Conservation (phyloP, 768 basidiomycete genomes). For the Termitomyces sp. region DNA sequence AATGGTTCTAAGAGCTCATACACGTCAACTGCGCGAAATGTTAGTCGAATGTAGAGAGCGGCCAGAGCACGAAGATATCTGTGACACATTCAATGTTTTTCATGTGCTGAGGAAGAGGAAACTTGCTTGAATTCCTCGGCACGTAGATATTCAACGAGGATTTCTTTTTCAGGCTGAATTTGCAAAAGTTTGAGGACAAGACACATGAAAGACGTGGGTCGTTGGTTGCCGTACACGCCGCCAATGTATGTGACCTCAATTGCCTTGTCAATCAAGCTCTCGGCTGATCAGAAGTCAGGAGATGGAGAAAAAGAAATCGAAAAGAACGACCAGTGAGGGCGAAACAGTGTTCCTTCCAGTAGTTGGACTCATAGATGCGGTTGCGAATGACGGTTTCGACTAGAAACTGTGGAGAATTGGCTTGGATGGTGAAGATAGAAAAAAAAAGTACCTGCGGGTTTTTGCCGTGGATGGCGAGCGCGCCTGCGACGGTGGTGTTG, state of each 20-base stretch:
- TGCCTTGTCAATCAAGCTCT: slow-evolving; percentile 89
- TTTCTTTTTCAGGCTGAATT: slow-evolving; percentile 97
- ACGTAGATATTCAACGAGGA: slow-evolving; percentile 87
- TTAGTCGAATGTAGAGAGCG: slow-evolving; percentile 92
- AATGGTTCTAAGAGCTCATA: slow-evolving; percentile 93
- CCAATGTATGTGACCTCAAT: slow-evolving; percentile 79
- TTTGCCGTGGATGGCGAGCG: slow-evolving; percentile 88
- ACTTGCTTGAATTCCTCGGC: slow-evolving; percentile 98
- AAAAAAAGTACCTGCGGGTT: slow-evolving; percentile 77
- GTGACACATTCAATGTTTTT: slow-evolving; percentile 3
- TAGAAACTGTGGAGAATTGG: slow-evolving; percentile 55
- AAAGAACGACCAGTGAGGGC: slow-evolving; percentile 74
- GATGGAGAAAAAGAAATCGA: not conserved
- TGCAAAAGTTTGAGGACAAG: slow-evolving; percentile 91
- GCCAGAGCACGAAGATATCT: slow-evolving; percentile 94
- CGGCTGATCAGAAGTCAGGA: slow-evolving; percentile 46
- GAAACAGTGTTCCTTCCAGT: slow-evolving; percentile 99
- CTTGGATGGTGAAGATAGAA: not conserved
- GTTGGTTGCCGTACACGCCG: slow-evolving; percentile 93
- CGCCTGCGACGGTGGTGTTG: slow-evolving; percentile 86
- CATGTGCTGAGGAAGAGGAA: not conserved
- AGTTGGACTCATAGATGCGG: slow-evolving; percentile 90
- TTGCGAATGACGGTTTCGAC: slow-evolving; percentile 96
- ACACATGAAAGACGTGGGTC: slow-evolving; percentile 91
- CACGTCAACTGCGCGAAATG: slow-evolving; percentile 84